Base-by-base conservation (phyloP, 2,329 filamentous ascomycete species). In the Penicillium expansum region DNA sequence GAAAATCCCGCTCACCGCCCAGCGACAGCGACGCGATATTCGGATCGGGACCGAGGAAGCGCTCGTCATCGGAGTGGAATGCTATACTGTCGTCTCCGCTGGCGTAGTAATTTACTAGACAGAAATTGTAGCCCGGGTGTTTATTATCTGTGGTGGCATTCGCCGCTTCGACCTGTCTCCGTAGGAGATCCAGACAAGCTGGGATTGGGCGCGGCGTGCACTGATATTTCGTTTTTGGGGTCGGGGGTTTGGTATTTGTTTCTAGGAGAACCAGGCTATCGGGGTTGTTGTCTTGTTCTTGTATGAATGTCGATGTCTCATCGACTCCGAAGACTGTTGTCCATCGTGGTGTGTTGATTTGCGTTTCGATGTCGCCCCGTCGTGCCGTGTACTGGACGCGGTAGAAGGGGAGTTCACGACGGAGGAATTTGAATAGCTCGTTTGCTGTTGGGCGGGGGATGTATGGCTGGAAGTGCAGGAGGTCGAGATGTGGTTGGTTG, bases 61-160 rank as follows among this genome's bases (percentile, higher is more conserved):
- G 79, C 76, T 93, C 90, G 67, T 93, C 89, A 63, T 93, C 90
- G 48, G 86, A 89, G 72, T 93, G 89, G 67, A 88, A 93, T 11
- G 86, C 83, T 48, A 93, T 93, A 63, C 87, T 90, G 70, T 93
- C 89, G 6, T 84, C 77, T 0, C 90, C 89, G 4, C 83, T 83
- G n/a, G 87, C 86, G 68, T 93, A 93, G 75, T 93, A 93, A 68
- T 93, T 93, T 5, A 93, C 88, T 1, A 93, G 80, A 58, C 86
- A 89, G 69, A 92, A 91, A 69, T 93, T 93, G 74, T 88, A 93
- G 1, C 69, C 80, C 66, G 83, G 83, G n/a, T 80, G 81, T 0
- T 87, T 37, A 2, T 4, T 24, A 35, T 20, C 44, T 24, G 27
- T 20, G 5, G 20, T 90, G 0, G 84, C n/a, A 7, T 30, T 90